Percentiles rank a stretch among this genome's conserved stretches.
Evolutionary conservation across 495 filamentous ascomycete genomes (phyloP).

Genomic region (Schizothecium vesticola): DNA sequence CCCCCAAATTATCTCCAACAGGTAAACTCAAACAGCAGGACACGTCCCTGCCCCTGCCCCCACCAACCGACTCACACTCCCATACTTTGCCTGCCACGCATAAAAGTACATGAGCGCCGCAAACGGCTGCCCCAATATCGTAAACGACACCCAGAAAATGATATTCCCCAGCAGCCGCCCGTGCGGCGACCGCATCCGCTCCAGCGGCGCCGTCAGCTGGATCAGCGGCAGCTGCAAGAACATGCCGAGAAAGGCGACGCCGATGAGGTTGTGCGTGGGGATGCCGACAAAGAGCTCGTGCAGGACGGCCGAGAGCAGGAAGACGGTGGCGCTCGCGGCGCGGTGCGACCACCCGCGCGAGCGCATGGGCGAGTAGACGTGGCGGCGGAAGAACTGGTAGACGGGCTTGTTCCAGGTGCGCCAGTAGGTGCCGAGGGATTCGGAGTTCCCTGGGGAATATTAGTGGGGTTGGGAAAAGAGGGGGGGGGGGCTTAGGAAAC

Average conservation of each 20-base stretch:
- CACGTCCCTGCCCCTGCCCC: neutral
- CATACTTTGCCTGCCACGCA: constrained; percentile 97
- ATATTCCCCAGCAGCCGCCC: constrained; percentile 78
- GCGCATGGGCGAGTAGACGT: constrained; percentile 81
- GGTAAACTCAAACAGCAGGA: neutral
- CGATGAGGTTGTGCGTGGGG: constrained; percentile 91
- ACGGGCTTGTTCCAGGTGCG: constrained; percentile 96
- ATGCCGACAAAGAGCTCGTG: constrained; percentile 93
- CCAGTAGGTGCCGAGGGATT: constrained; percentile 84
- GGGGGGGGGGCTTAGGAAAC: too few relatives aligned
- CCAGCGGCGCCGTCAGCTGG: constrained; percentile 66
- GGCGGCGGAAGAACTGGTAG: constrained; percentile 89
- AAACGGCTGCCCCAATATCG: constrained; percentile 86
- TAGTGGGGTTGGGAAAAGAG: too few relatives aligned
- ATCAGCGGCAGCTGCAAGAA: constrained; percentile 87
- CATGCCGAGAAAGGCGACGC: constrained; percentile 92
- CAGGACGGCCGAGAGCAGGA: constrained; percentile 76
- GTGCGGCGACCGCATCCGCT: constrained; percentile 67
- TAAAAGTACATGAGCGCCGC: constrained; percentile 91
- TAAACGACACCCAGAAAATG: constrained; percentile 95
- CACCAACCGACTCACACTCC: constrained; percentile 46
- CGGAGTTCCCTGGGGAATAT: constrained; percentile 71
- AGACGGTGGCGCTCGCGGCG: constrained; percentile 69
- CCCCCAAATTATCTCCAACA: neutral
- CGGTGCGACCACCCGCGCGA: constrained; percentile 68